Evolutionary conservation across 2,329 filamentous ascomycete species (phyloP).

Genomic region (Aspergillus japonicus): DNA sequence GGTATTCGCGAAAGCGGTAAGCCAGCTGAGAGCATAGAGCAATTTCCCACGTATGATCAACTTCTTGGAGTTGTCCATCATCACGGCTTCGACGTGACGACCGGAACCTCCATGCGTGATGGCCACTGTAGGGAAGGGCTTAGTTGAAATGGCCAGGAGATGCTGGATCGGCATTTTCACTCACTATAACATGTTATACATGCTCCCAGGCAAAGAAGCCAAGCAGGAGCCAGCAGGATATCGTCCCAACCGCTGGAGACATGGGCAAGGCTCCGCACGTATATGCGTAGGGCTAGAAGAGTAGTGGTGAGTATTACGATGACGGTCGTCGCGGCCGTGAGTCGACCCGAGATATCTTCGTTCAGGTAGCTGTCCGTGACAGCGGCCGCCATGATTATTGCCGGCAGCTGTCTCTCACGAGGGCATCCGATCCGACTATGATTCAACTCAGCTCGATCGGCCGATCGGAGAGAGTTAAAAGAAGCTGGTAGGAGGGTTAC

Average conservation of each 20-base stretch:
- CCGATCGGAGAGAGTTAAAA: neutral
- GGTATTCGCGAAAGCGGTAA: neutral
- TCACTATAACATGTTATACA: neutral
- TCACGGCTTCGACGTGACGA: neutral
- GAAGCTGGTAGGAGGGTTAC: neutral
- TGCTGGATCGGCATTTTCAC: neutral
- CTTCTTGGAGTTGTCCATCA: neutral
- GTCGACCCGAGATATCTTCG: neutral
- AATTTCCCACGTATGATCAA: neutral
- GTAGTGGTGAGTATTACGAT: neutral
- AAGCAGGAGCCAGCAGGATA: neutral
- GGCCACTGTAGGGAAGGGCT: neutral
- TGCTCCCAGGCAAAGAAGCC: neutral
- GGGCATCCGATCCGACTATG: no score
- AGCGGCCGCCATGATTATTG: neutral
- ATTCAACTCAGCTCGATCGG: no score
- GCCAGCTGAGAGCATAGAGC: neutral
- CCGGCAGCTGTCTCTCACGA: no score
- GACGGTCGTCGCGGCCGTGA: neutral
- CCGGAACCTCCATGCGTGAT: neutral
- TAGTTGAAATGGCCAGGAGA: neutral
- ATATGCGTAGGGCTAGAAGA: neutral
- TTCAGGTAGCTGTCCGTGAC: neutral
- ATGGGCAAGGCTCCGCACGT: neutral
- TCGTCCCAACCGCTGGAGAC: neutral